phyloP scores from a whole-genome alignment of 345 rosid genomes.

The Gossypium longicalyx region DNA sequence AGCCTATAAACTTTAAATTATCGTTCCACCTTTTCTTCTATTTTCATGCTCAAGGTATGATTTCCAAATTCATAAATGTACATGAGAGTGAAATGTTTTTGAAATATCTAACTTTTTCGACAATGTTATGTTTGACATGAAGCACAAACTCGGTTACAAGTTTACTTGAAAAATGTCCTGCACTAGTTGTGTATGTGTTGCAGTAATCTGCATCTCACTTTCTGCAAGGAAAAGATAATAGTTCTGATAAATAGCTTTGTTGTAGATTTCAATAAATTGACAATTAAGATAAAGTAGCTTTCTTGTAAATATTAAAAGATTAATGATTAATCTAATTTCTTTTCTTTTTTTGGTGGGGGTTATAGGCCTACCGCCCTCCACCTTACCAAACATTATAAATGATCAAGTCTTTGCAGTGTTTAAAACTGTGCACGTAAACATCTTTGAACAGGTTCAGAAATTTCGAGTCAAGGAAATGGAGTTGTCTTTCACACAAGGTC shows the following conservation, averaged over 20 bases:
- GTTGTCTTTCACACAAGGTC: constrained; percentile 93
- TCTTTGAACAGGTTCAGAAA: constrained; percentile 59
- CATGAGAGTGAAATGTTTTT: not conserved
- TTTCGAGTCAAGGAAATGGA: constrained; percentile 85
- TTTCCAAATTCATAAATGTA: not conserved
- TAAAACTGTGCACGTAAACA: not conserved
- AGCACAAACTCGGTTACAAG: not conserved
- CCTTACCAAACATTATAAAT: not conserved
- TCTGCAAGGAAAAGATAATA: not conserved
- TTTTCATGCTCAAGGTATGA: not conserved
- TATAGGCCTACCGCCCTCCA: not conserved
- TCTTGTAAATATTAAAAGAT: not conserved
- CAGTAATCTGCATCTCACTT: not conserved
- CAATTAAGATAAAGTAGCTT: not conserved
- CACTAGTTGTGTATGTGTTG: not conserved
- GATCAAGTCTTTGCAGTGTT: not conserved
- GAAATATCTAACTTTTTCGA: not conserved
- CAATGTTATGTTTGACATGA: not conserved
- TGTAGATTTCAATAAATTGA: not conserved
- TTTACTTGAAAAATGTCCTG: not conserved
- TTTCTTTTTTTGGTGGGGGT: too few relatives aligned
- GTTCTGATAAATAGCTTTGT: not conserved
- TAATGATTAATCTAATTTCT: not conserved
- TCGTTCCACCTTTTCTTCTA: not conserved
- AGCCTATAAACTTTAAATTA: not conserved